These are phyloP conservation scores for Aspergillus sergii DNA, from an alignment of 2,329 filamentous ascomycete genomes.

Conservation along the genomic window DNA sequence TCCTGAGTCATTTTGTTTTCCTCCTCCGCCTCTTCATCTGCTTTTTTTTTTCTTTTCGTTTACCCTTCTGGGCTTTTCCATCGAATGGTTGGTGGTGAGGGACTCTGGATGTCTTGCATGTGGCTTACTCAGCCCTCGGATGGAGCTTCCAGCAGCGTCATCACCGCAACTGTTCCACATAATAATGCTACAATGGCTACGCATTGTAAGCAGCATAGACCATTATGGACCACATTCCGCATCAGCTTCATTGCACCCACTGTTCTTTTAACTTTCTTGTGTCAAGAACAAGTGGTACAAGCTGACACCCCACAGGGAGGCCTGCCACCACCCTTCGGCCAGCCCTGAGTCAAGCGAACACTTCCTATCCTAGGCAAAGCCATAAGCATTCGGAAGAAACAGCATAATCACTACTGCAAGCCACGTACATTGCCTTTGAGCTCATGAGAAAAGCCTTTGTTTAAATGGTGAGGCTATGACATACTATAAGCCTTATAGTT, in stretches of 20 bases:
- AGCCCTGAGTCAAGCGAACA: not conserved
- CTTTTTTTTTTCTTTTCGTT: not conserved
- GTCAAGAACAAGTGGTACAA: slow-evolving; percentile 1
- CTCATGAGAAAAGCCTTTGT: not conserved
- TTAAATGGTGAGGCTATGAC: not conserved
- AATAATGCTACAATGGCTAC: not conserved
- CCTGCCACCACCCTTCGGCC: not conserved
- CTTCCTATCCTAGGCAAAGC: not conserved
- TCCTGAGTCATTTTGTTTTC: not conserved
- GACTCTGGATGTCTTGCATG: not conserved
- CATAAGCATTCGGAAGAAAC: not conserved
- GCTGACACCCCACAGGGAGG: not conserved
- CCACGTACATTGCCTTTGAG: not conserved
- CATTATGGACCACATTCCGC: not conserved
- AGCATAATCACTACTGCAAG: not conserved
- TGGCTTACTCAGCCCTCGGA: not conserved
- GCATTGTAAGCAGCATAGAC: not conserved
- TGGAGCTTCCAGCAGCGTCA: not conserved
- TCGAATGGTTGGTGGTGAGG: not conserved
- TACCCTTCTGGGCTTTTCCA: not conserved
- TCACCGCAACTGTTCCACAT: not conserved
- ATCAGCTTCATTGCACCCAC: not conserved
- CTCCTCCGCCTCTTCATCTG: not conserved
- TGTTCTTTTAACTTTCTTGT: not conserved
- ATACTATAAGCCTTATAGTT: not conserved